A percentile compares a stretch with the other conserved stretches of the same genome.
These are phyloP conservation scores for Arthroderma sp. DNA, from an alignment of 2,329 filamentous ascomycete species.

Conservation along the genomic window DNA sequence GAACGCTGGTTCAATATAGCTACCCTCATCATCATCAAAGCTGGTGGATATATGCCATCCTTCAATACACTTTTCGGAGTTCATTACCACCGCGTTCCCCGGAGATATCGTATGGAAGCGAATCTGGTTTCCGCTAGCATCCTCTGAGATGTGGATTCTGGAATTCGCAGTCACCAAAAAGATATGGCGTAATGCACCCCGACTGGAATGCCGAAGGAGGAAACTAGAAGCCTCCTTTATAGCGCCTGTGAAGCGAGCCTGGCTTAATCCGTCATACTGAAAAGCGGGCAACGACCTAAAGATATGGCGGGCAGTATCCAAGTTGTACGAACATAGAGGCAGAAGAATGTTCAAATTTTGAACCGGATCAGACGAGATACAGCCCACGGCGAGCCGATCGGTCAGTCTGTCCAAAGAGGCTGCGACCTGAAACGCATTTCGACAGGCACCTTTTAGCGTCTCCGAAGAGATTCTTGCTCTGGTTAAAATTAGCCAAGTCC, in stretches of 20 bases:
- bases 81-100: constrained; percentile 13
- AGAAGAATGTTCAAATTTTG: constrained; percentile 16
- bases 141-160: constrained; percentile 12
- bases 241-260: constrained; percentile 10
- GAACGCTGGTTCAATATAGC: constrained; percentile 9
- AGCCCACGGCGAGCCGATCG: constrained; percentile 18
- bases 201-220: constrained; percentile 13
- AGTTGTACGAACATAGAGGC: constrained; percentile 15
- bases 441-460: constrained; percentile 13
- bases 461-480: constrained; percentile 10
- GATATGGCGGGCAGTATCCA: constrained; percentile 11
- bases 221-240: constrained; percentile 16
- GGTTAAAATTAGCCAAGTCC: not conserved
- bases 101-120: constrained; percentile 24
- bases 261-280: constrained; percentile 7
- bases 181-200: constrained; percentile 20
- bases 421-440: constrained; percentile 14
- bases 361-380: constrained; percentile 12
- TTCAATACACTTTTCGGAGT: constrained; percentile 5
- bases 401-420: constrained; percentile 14
- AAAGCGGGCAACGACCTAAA: constrained; percentile 13
- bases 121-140: constrained; percentile 15
- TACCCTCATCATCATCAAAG: constrained; percentile 8
- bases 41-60: constrained; percentile 21
- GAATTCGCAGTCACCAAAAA: constrained; percentile 20